Evolutionary conservation across 352 stramenopile species (phyloP).

Genomic region (Globisporangium okanoganense): DNA sequence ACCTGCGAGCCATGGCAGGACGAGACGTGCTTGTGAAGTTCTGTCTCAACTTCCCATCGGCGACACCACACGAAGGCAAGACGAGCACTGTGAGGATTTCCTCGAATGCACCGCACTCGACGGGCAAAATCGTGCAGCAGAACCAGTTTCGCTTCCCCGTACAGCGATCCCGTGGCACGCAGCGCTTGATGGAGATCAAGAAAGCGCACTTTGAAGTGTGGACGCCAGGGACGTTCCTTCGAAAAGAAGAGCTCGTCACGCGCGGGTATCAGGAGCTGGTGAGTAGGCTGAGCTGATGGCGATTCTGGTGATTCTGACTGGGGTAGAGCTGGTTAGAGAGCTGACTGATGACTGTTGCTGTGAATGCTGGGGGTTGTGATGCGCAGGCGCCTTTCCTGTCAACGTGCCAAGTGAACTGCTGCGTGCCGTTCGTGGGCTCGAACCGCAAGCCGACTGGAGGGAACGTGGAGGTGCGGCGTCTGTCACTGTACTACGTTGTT

Average conservation of each 20-base stretch:
- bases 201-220: slow-evolving; percentile 79
- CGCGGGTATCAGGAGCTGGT: slow-evolving; percentile 68
- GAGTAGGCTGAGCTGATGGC: background rate
- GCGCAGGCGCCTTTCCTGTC: slow-evolving; percentile 44
- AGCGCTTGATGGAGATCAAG: slow-evolving; percentile 80
- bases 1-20: slow-evolving; percentile 30
- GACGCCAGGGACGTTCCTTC: slow-evolving; percentile 52
- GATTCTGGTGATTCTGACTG: background rate
- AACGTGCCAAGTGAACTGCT: slow-evolving; percentile 40
- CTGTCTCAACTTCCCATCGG: slow-evolving; percentile 63
- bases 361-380: background rate
- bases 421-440: slow-evolving; percentile 60
- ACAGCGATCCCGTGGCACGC: slow-evolving; percentile 52
- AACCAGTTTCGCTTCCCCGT: slow-evolving; percentile 46
- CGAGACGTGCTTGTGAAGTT: slow-evolving; percentile 73
- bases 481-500: background rate
- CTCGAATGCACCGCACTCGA: slow-evolving; percentile 23
- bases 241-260: slow-evolving; percentile 62
- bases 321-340: too few species aligned
- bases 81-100: slow-evolving; percentile 37
- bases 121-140: slow-evolving; percentile 18
- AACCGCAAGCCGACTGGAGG: slow-evolving; percentile 65
- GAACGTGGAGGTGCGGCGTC: slow-evolving; percentile 47
- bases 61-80: slow-evolving; percentile 54
- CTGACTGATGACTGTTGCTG: background rate